These are phyloP conservation scores for Xylaria grammica DNA, from an alignment of 495 filamentous ascomycete genomes.

Conservation along the genomic window DNA sequence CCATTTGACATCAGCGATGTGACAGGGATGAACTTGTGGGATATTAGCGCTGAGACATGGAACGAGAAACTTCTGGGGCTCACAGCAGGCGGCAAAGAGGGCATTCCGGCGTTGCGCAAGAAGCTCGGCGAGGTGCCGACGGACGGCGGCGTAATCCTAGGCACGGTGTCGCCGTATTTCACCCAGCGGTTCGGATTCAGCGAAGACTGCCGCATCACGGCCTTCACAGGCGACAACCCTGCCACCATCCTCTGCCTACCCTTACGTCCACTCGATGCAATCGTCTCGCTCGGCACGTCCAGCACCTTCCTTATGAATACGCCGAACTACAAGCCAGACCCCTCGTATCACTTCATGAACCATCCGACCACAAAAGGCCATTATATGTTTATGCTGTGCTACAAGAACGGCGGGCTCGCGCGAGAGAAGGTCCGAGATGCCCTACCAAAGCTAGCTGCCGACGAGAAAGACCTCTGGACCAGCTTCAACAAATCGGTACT, in stretches of 20 bases:
- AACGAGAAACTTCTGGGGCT: constrained; percentile 74
- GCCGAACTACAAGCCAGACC: constrained; percentile 83
- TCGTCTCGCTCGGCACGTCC: constrained; percentile 91
- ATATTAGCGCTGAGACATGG: constrained; percentile 76
- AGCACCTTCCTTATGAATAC: constrained; percentile 98
- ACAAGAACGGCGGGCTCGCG: constrained; percentile 95
- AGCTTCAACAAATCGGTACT: constrained; percentile 74
- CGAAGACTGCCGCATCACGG: constrained; percentile 72
- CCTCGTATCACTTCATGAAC: constrained; percentile 88
- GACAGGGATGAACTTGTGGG: constrained; percentile 96
- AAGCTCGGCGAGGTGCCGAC: constrained; percentile 82
- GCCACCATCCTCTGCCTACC: constrained; percentile 92
- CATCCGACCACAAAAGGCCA: constrained; percentile 80
- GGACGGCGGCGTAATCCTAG: constrained; percentile 81
- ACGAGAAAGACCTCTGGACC: constrained; percentile 66
- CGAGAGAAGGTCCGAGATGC: constrained; percentile 85
- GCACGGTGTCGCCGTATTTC: constrained; percentile 76
- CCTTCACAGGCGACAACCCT: constrained; percentile 96
- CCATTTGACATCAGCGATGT: constrained; percentile 94
- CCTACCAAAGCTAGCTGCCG: constrained; percentile 47
- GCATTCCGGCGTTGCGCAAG: constrained; percentile 67
- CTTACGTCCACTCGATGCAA: constrained; percentile 83
- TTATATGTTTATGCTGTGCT: constrained; percentile 99
- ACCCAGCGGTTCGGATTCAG: constrained; percentile 77
- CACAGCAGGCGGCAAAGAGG: constrained; percentile 67